phyloP scores from a whole-genome alignment of 768 basidiomycete genomes.

The Infundibulicybe gibba region DNA sequence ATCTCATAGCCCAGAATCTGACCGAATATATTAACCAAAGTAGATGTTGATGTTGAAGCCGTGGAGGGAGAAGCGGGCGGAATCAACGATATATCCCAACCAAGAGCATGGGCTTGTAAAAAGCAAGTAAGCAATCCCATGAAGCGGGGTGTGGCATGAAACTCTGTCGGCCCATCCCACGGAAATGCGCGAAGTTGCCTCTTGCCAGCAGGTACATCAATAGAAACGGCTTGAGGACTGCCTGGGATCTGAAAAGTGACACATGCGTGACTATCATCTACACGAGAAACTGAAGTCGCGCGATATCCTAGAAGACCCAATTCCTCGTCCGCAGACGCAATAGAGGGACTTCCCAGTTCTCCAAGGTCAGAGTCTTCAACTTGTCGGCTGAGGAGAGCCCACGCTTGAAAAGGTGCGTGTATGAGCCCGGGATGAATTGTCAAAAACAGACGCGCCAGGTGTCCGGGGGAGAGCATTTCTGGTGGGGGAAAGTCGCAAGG shows the following conservation, averaged over 20 bases:
- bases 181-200: slow-evolving; percentile 44
- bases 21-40: slow-evolving; percentile 51
- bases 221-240: slow-evolving; percentile 19
- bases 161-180: slow-evolving; percentile 30
- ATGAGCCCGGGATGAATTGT: slow-evolving; percentile 57
- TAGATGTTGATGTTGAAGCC: slow-evolving; percentile 57
- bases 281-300: slow-evolving; percentile 34
- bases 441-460: slow-evolving; percentile 52
- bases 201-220: slow-evolving; percentile 48
- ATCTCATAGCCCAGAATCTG: slow-evolving; percentile 57
- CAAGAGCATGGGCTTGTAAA: slow-evolving; percentile 59
- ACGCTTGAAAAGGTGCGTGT: slow-evolving; percentile 56
- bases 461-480: slow-evolving; percentile 32
- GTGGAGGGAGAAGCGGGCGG: slow-evolving; percentile 57
- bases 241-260: slow-evolving; percentile 37
- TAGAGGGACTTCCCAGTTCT: slow-evolving; percentile 44
- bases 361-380: slow-evolving; percentile 52
- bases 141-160: slow-evolving; percentile 47
- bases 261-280: slow-evolving; percentile 33
- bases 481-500: slow-evolving; percentile 44
- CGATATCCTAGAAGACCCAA: slow-evolving; percentile 53
- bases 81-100: slow-evolving; percentile 63
- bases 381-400: slow-evolving; percentile 57
- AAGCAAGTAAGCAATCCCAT: slow-evolving; percentile 55
- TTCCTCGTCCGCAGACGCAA: slow-evolving; percentile 33